These are phyloP conservation scores for Staphylotrichum longicolle DNA, from an alignment of 495 filamentous ascomycete species.

Conservation along the genomic window DNA sequence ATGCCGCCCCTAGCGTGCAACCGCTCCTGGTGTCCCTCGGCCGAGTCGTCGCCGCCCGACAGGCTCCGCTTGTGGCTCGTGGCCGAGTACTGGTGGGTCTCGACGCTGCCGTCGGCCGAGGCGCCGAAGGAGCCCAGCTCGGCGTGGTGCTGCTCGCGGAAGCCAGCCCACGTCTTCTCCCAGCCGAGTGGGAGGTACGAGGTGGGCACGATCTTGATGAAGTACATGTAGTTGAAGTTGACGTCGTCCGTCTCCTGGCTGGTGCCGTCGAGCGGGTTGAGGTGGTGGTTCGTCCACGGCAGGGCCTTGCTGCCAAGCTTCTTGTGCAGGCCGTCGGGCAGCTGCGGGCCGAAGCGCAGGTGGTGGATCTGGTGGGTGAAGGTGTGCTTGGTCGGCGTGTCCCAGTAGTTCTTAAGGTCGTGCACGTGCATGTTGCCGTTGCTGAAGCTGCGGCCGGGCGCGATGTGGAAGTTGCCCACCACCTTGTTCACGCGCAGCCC, in stretches of 20 bases:
- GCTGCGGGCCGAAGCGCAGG: conserved; percentile 88
- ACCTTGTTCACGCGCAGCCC: conserved; percentile 96
- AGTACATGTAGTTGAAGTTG: conserved; percentile 97
- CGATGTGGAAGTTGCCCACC: conserved; percentile 97
- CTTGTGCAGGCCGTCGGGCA: conserved; percentile 69
- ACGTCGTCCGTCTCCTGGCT: conserved; percentile 74
- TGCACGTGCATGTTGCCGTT: conserved; percentile 96
- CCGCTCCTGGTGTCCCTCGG: conserved; percentile 84
- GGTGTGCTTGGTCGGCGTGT: conserved; percentile 68
- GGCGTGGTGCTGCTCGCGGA: conserved; percentile 42
- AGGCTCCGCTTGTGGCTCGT: conserved; percentile 91
- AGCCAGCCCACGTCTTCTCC: conserved; percentile 42
- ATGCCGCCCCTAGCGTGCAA: conserved; percentile 88
- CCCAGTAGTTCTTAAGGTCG: conserved; percentile 90
- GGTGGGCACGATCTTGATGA: conserved; percentile 95
- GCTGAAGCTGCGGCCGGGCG: conserved; percentile 89
- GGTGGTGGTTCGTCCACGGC: conserved; percentile 84
- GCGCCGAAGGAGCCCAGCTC: conserved; percentile 63
- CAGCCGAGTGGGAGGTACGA: conserved; percentile 89
- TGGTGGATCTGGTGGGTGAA: conserved; percentile 90
- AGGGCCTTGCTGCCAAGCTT: conserved; percentile 54
- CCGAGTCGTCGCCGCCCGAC: conserved; percentile 72
- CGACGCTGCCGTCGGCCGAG: conserved; percentile 71
- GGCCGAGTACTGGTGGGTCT: conserved; percentile 97
- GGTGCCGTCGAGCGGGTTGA: conserved; percentile 87